Base-by-base conservation (phyloP, 352 stramenopile species). In the Pythium biforme region DNA sequence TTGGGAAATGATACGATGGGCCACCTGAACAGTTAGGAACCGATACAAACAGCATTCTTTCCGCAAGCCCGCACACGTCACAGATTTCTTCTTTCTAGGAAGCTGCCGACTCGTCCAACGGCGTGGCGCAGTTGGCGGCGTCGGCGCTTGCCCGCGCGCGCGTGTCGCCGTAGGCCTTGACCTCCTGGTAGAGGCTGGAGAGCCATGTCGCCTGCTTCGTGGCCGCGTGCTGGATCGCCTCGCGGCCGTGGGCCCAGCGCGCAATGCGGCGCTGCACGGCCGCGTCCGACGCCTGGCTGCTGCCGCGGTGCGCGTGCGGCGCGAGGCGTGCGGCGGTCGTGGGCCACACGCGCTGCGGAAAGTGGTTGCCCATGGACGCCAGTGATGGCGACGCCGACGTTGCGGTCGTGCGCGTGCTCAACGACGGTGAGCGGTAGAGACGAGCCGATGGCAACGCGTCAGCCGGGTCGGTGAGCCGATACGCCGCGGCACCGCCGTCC, bases 241-340 rank as follows among this genome's bases (percentile, higher is more conserved):
- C 73, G 12, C 78, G 81, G 27, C 79, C 78, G 68, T 73, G 72
- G 26, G 78, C 76, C 77, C 78, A 89, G 20, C 72, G 76, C 14
- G 77, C 83, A 52, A 87, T 75, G 58, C 84, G 79, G n/a, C 77
- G 79, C 55, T 88, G 79, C 51, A 81, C 81, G 4, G 77, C 43
- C 53, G 55, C 19, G 41, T 55, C 20, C 55, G 69, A 46, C 62
- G 55, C 11, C 4, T 37, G 46, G 37, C 22, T 15, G 22, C 31
- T 14, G 22, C 22, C n/a, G 34, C 39, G 50, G 29, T 54, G 34
- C 31, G 22, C 33, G n/a, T n/a, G 48, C 12, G 27, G 10, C 39
- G 23, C 27, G 46, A 57, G 17, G 0, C 48, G 48, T 12, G n/a
- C 33, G 25, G 33, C 46, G 3, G 57, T 51, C 12, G 48, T 49